Conservation (phyloP, 495 filamentous ascomycete species). For the Aspergillus sclerotioniger region DNA sequence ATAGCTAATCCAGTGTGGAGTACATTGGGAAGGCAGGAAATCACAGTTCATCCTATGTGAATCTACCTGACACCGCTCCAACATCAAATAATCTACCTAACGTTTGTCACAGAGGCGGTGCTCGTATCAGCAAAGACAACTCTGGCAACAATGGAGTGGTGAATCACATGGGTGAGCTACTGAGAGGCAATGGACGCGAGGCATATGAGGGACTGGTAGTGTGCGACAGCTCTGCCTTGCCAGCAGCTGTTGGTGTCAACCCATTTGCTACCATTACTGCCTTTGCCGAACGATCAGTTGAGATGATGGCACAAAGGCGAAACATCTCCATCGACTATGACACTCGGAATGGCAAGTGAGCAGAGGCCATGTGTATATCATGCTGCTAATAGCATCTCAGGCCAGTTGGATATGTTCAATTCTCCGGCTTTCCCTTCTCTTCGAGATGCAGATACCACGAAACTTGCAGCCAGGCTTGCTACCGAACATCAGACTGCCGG, state of each 20-base stretch:
- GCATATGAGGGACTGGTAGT: constrained; percentile 1
- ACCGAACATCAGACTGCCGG: neutral
- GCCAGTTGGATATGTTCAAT: neutral
- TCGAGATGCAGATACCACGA: neutral
- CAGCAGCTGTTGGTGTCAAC: constrained; percentile 5
- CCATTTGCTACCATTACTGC: constrained; percentile 6
- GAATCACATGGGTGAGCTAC: constrained; percentile 3
- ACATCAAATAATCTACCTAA: neutral
- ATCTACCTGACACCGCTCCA: neutral
- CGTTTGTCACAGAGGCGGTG: neutral
- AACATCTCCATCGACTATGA: constrained; percentile 1
- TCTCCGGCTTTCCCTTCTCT: neutral
- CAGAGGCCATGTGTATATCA: neutral
- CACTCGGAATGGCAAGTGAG: neutral
- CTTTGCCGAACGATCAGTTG: neutral
- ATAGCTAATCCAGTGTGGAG: constrained; percentile 5
- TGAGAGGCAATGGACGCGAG: neutral
- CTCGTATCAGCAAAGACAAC: constrained; percentile 7
- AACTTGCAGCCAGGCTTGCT: neutral
- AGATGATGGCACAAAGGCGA: neutral
- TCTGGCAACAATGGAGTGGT: neutral
- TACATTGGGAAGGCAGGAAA: neutral
- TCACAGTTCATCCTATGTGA: constrained; percentile 5
- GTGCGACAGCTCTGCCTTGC: neutral
- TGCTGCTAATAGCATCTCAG: neutral